These are phyloP conservation scores for Candida easanensis DNA, from an alignment of 805 yeast species.

Conservation along the genomic window DNA sequence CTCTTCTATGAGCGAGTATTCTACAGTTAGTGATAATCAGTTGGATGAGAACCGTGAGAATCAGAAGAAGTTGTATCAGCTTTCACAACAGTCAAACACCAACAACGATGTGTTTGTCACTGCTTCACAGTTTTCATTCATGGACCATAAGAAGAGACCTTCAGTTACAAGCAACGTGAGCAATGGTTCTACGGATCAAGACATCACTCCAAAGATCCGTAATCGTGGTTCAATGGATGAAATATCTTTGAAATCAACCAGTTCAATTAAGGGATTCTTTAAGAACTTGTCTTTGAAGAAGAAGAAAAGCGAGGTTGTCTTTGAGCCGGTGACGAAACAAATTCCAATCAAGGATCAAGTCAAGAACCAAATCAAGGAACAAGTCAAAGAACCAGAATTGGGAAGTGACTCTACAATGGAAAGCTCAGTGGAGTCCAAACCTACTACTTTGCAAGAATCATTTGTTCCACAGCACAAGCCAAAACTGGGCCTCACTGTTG, in stretches of 20 bases:
- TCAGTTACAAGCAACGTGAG: slow-evolving; percentile 2
- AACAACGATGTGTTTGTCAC: slow-evolving; percentile 36
- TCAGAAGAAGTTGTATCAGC: slow-evolving; percentile 16
- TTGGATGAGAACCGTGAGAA: slow-evolving; percentile 5
- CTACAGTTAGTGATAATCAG: slow-evolving; percentile 18
- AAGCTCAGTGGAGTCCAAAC: slow-evolving; percentile 1
- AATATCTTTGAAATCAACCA: slow-evolving; percentile 18
- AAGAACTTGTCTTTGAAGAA: slow-evolving; percentile 23
- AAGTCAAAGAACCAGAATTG: slow-evolving; percentile 6
- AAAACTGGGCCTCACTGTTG: slow-evolving; percentile 46
- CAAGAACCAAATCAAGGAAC: slow-evolving; percentile 1
- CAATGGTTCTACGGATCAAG: slow-evolving; percentile 3
- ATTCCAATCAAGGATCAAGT: slow-evolving; percentile 4
- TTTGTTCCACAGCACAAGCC: slow-evolving; percentile 9
- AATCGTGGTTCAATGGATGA: slow-evolving; percentile 8
- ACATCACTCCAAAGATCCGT: slow-evolving; percentile 7
- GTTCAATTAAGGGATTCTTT: slow-evolving; percentile 24
- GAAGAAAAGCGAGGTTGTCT: slow-evolving; percentile 13
- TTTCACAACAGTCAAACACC: slow-evolving; percentile 17
- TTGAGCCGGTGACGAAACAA: slow-evolving; percentile 19
- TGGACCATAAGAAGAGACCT: slow-evolving; percentile 14
- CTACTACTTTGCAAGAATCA: background rate
- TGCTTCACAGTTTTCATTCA: slow-evolving; percentile 35
- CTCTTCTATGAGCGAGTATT: slow-evolving; percentile 26
- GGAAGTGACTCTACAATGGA: slow-evolving; percentile 9